Evolutionary conservation across 306 rosid species (phyloP).

Genomic region (Lablab purpureus): DNA sequence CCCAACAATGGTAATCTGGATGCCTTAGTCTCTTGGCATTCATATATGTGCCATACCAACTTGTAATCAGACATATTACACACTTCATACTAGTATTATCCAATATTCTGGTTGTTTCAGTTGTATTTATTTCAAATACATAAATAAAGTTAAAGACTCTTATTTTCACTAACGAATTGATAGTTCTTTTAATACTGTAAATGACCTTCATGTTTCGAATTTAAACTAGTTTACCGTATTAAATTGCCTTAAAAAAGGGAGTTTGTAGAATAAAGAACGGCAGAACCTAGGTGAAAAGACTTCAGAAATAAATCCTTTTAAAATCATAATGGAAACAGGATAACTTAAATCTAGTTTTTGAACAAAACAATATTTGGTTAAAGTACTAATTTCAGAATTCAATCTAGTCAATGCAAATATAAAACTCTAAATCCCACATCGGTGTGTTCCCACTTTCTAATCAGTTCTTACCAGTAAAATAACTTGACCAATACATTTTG

Average conservation of each 20-base stretch:
- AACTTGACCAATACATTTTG: not conserved
- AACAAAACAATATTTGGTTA: not conserved
- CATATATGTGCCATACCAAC: too few relatives aligned
- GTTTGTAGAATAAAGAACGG: not conserved
- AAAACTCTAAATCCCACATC: not conserved
- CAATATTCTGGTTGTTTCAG: too few relatives aligned
- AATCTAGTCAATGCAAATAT: not conserved
- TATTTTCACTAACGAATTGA: not conserved
- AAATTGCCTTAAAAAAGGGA: not conserved
- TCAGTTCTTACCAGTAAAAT: not conserved
- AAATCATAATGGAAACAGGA: not conserved
- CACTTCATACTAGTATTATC: too few relatives aligned
- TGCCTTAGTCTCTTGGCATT: too few relatives aligned
- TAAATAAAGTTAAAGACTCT: too few relatives aligned
- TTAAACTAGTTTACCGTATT: not conserved
- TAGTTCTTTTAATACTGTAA: too few relatives aligned
- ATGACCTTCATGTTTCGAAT: not conserved
- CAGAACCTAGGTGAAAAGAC: not conserved
- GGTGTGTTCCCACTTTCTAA: not conserved
- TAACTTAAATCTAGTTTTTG: not conserved
- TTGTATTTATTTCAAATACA: too few relatives aligned
- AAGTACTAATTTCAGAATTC: conserved; percentile 1
- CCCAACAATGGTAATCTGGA: too few relatives aligned
- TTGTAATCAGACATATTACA: too few relatives aligned
- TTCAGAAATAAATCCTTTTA: not conserved